phyloP scores from a whole-genome alignment of 2,329 filamentous ascomycete genomes.

The Pyricularia pennisetigena region DNA sequence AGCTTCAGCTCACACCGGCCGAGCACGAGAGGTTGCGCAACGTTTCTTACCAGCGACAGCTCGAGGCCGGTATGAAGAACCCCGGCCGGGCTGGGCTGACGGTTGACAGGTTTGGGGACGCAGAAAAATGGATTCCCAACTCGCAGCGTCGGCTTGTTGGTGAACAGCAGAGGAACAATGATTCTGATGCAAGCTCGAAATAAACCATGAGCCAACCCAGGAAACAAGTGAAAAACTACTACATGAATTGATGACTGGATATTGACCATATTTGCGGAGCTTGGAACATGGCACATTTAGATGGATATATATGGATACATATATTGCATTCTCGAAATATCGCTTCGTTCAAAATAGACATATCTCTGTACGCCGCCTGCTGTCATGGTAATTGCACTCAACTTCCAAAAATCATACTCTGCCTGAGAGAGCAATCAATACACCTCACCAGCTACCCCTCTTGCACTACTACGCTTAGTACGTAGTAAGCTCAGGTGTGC shows the following conservation, averaged over 20 bases:
- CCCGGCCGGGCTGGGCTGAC: slow-evolving; percentile 37
- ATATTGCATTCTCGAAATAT: neutral
- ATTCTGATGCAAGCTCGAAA: neutral
- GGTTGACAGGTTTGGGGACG: slow-evolving; percentile 28
- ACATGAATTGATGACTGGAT: too few species aligned
- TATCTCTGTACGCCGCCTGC: neutral
- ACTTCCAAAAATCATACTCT: neutral
- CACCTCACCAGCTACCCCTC: neutral
- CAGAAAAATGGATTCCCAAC: slow-evolving; percentile 14
- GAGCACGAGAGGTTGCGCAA: slow-evolving; percentile 42
- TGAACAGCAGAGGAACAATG: neutral
- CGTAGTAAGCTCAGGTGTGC: slow-evolving; percentile 32
- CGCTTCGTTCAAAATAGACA: neutral
- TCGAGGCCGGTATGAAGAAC: slow-evolving; percentile 40
- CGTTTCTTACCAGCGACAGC: slow-evolving; percentile 45
- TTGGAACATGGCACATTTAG: neutral
- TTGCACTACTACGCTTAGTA: slow-evolving; percentile 15
- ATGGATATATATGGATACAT: too few species aligned
- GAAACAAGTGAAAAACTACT: neutral
- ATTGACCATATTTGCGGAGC: too few species aligned
- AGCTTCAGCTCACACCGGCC: slow-evolving; percentile 41
- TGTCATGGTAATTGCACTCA: neutral
- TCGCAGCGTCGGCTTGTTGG: neutral
- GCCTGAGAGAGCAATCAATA: neutral
- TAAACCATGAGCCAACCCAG: neutral